phyloP scores from a whole-genome alignment of 2,329 filamentous ascomycete species.

The Xylariaceae sp. region DNA sequence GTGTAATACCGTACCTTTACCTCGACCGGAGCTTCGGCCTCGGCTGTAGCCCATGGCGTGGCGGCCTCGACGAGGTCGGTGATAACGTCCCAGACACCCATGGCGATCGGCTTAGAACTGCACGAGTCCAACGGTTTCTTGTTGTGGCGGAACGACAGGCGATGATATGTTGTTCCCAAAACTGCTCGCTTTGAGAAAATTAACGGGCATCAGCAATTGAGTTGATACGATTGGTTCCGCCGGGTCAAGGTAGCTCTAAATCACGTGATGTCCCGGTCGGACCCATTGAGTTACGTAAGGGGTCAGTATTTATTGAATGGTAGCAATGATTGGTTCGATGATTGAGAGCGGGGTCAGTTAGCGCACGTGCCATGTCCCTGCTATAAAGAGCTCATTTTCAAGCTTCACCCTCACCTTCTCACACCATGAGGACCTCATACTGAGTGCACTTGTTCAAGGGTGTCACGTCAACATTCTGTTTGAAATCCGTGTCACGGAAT shows the following conservation, averaged over 20 bases:
- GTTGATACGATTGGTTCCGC: constrained; percentile 41
- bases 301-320: not conserved
- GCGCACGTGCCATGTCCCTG: too few relatives aligned
- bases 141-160: constrained; percentile 32
- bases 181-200: constrained; percentile 32
- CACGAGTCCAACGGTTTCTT: constrained; percentile 36
- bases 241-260: constrained; percentile 15
- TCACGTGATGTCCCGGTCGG: constrained; percentile 29
- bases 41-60: constrained; percentile 58
- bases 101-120: constrained; percentile 41
- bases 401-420: too few relatives aligned
- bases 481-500: too few relatives aligned
- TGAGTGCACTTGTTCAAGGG: too few relatives aligned
- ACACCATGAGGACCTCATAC: too few relatives aligned
- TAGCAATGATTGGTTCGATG: too few relatives aligned
- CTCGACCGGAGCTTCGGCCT: constrained; percentile 64
- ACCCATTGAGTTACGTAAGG: constrained; percentile 1
- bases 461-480: too few relatives aligned
- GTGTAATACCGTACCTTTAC: constrained; percentile 42
- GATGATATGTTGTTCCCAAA: constrained; percentile 27
- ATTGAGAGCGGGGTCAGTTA: too few relatives aligned
- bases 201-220: constrained; percentile 46
- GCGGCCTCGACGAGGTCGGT: constrained; percentile 60
- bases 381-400: too few relatives aligned
- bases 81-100: constrained; percentile 63